Percentiles rank a stretch among this genome's conserved stretches.
Conservation (phyloP, 2,329 filamentous ascomycete species). For the Colletotrichum destructivum region DNA sequence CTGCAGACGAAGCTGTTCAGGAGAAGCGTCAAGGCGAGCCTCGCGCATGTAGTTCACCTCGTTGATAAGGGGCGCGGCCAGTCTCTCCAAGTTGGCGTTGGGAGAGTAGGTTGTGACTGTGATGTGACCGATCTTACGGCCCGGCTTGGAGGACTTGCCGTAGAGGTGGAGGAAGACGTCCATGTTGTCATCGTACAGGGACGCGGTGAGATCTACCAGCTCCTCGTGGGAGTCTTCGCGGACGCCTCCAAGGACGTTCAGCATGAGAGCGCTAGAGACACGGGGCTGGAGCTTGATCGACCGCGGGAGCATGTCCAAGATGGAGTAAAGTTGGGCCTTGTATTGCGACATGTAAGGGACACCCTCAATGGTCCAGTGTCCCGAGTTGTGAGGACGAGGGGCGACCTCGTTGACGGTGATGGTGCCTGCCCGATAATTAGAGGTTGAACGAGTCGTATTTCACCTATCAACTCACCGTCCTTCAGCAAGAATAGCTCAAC, state of each 20-base stretch:
- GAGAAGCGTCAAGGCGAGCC: slow-evolving; percentile 64
- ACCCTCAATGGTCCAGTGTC: slow-evolving; percentile 95
- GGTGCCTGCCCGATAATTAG: slow-evolving; percentile 55
- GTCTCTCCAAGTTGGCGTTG: slow-evolving; percentile 71
- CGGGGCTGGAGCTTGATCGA: slow-evolving; percentile 69
- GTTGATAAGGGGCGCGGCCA: slow-evolving; percentile 78
- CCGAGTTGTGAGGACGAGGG: slow-evolving; percentile 84
- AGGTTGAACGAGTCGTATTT: not conserved
- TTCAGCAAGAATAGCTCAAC: slow-evolving; percentile 94
- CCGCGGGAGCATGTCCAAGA: slow-evolving; percentile 77
- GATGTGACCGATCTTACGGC: slow-evolving; percentile 96
- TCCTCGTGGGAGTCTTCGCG: slow-evolving; percentile 72
- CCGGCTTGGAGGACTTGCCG: slow-evolving; percentile 88
- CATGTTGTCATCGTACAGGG: slow-evolving; percentile 60
- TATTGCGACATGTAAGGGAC: slow-evolving; percentile 91
- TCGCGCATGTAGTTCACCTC: slow-evolving; percentile 72
- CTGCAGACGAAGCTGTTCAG: slow-evolving; percentile 55
- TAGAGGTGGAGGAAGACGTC: slow-evolving; percentile 85
- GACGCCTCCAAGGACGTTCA: slow-evolving; percentile 84
- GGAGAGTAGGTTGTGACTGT: slow-evolving; percentile 82
- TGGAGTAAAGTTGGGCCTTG: slow-evolving; percentile 88
- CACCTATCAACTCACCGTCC: slow-evolving; percentile 65
- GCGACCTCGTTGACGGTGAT: slow-evolving; percentile 91
- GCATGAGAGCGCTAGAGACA: slow-evolving; percentile 79
- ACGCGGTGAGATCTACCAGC: slow-evolving; percentile 63